phyloP scores from a whole-genome alignment of 768 basidiomycete genomes.

The Lactarius deliciosus region DNA sequence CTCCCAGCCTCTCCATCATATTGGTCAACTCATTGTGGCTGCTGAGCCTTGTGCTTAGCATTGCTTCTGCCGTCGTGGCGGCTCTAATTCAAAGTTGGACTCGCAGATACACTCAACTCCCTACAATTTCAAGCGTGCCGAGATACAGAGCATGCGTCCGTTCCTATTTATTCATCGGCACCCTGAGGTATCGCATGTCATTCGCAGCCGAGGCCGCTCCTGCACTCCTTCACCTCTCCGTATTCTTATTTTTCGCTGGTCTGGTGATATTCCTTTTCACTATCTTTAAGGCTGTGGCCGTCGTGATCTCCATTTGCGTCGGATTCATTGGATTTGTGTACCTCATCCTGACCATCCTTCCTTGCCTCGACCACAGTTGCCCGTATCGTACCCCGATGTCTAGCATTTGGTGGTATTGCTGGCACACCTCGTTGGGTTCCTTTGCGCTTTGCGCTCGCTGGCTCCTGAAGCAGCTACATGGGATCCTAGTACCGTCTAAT shows the following conservation, averaged over 20 bases:
- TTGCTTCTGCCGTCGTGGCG: slow-evolving; percentile 19
- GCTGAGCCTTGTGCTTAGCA: slow-evolving; percentile 16
- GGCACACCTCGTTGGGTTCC: not conserved
- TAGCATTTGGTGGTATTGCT: slow-evolving; percentile 4
- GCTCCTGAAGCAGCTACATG: not conserved
- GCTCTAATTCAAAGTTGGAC: slow-evolving; percentile 25
- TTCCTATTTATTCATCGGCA: slow-evolving; percentile 19
- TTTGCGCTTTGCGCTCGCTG: not conserved
- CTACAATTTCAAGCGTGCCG: slow-evolving; percentile 5
- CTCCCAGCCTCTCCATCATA: slow-evolving; percentile 3
- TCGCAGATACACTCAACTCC: slow-evolving; percentile 19
- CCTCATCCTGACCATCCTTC: slow-evolving; percentile 12
- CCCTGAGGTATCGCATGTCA: slow-evolving; percentile 11
- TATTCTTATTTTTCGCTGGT: slow-evolving; percentile 26
- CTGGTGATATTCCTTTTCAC: slow-evolving; percentile 22
- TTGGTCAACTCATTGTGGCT: slow-evolving; percentile 25
- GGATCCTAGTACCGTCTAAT: not conserved
- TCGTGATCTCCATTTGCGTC: slow-evolving; percentile 2
- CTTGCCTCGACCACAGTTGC: slow-evolving; percentile 4
- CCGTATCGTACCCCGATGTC: slow-evolving; percentile 27
- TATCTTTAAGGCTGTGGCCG: slow-evolving; percentile 7
- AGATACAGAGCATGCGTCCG: slow-evolving; percentile 11
- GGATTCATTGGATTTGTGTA: slow-evolving; percentile 10
- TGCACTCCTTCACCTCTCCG: slow-evolving; percentile 22
- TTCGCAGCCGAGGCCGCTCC: slow-evolving; percentile 18